These are phyloP conservation scores for Phyllosticta citrichinensis DNA, from an alignment of 2,329 filamentous ascomycete species.

Conservation along the genomic window DNA sequence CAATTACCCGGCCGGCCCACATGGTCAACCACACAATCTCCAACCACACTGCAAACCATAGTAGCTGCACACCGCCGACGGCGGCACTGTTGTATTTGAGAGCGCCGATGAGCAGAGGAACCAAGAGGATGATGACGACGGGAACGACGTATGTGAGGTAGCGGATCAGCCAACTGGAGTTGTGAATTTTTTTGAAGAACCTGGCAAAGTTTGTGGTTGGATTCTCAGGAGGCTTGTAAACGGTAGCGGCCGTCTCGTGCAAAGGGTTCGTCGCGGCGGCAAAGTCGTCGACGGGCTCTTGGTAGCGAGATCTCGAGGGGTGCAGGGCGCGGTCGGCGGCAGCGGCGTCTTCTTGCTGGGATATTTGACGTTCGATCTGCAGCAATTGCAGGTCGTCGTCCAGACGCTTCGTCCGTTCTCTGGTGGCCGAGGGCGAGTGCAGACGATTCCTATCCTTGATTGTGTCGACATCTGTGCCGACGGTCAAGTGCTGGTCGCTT, in stretches of 20 bases:
- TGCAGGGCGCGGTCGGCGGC: slow-evolving; percentile 36
- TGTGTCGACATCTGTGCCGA: slow-evolving; percentile 35
- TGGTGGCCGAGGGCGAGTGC: slow-evolving; percentile 44
- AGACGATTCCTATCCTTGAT: slow-evolving; percentile 20
- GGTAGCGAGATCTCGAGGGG: slow-evolving; percentile 42
- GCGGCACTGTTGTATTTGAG: slow-evolving; percentile 49
- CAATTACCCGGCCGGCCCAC: slow-evolving; percentile 57
- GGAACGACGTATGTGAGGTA: slow-evolving; percentile 65
- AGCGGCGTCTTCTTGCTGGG: slow-evolving; percentile 29
- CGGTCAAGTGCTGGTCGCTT: neutral
- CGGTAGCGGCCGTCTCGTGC: slow-evolving; percentile 50
- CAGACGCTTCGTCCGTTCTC: slow-evolving; percentile 51
- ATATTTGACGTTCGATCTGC: slow-evolving; percentile 53
- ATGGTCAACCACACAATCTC: slow-evolving; percentile 87
- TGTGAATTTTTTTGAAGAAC: slow-evolving; percentile 55
- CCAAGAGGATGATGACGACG: slow-evolving; percentile 52
- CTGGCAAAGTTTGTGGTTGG: slow-evolving; percentile 52
- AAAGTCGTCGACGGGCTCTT: slow-evolving; percentile 55
- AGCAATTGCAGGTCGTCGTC: slow-evolving; percentile 58
- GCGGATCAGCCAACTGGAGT: slow-evolving; percentile 55
- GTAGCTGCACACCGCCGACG: slow-evolving; percentile 63
- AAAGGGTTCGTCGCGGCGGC: slow-evolving; percentile 58
- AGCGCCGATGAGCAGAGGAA: slow-evolving; percentile 57
- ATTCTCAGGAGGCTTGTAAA: slow-evolving; percentile 55
- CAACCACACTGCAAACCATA: slow-evolving; percentile 95